Evolutionary conservation across 345 rosid genomes (phyloP), one percentile per base, ranked within the genome.

Genomic region (Eucalyptus cloeziana): DNA sequence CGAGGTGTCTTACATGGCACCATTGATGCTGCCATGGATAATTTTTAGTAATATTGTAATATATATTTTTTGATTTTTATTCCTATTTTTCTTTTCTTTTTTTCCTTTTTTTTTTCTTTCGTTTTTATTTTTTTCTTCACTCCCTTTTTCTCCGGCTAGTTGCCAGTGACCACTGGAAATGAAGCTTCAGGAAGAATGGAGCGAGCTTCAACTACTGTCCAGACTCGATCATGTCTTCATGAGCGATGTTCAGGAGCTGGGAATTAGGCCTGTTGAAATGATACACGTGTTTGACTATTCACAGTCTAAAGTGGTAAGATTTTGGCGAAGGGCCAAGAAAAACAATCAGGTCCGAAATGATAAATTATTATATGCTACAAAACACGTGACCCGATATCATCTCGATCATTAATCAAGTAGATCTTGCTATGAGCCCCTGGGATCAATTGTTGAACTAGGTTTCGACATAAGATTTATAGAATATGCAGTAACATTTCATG

Each of bases 81-180:
- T 51, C 22, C 19, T 51, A 51, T 51, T 51, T 16, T 51, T 51
- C 2, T 51, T 51, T 16, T 51, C 0, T 50, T 6, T 16, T 14
- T 21, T 19, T 54, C 3, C 0, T 8, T 54, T 54, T 21, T 4
- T 22, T 27, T 54, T 54, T 51, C 8, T 51, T 51, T 51, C 8
- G 8, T 51, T 51, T 51, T 51, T 51, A 2, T 6, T 51, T 51
- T 51, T 51, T 51, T 7, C 54, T 51, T 51, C 8, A 51, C 54
- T 51, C 4, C 8, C 54, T 51, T 51, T 51, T 51, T 7, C 22
- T 6, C 4, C 54, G 2, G 27, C 11, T 7, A 22, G 60, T 22
- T 0, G 1, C 60, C 2, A 9, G 0, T 0, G 5, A 54, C 60
- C n/a, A 49, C 7, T n/a, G 25, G 15, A 27, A 13, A 33, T 50